Base-by-base conservation (phyloP, 2,329 filamentous ascomycete species). In the Microcera coccophila region DNA sequence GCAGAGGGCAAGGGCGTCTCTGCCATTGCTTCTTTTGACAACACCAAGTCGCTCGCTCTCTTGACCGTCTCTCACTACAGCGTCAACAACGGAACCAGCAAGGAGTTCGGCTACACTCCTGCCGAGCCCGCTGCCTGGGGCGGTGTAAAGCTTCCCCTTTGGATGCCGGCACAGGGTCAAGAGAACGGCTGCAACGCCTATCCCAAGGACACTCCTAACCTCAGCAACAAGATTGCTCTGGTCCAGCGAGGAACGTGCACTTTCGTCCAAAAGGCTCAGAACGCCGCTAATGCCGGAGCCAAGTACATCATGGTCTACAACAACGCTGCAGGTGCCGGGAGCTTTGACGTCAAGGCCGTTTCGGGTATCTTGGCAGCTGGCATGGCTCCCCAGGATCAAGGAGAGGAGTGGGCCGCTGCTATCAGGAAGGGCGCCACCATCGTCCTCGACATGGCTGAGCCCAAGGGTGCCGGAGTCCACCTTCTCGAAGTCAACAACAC, bases 261-360 rank as follows among this genome's bases (percentile, higher is more conserved):
- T 0, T 82, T 81, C 45, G 65, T 67, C 2, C 53, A 69, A 11
- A 83, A 84, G 65, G 72, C 71, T 2, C 55, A 64, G 31, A 76
- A 79, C 44, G 75, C 75, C 4, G 72, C 66, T 2, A 70, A 67
- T 5, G 69, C 70, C 37, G 81, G 81, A 10, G 81, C 78, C 38
- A 73, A 75, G 55, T 81, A 82, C 49, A 62, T 85, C 41, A 62
- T 85, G 50, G 66, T 81, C 53, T 84, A 83, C 62, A 83, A 83
- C 68, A 79, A 76, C 48, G 48, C 39, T 15, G 48, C 52, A 5
- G 66, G 63, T 12, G 63, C 69, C 3, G 49, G 57, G 4, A 47
- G 54, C 7, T 64, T 68, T 10, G 60, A 68, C 28, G 62, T 67
- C 3, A 48, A 55, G 0, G 21, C 34, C 1, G 65, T 65, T 2